A percentile compares a stretch with the other conserved stretches of the same genome.
These are phyloP conservation scores for Leishmania turanica DNA, from an alignment of 208 protist species.

Conservation along the genomic window DNA sequence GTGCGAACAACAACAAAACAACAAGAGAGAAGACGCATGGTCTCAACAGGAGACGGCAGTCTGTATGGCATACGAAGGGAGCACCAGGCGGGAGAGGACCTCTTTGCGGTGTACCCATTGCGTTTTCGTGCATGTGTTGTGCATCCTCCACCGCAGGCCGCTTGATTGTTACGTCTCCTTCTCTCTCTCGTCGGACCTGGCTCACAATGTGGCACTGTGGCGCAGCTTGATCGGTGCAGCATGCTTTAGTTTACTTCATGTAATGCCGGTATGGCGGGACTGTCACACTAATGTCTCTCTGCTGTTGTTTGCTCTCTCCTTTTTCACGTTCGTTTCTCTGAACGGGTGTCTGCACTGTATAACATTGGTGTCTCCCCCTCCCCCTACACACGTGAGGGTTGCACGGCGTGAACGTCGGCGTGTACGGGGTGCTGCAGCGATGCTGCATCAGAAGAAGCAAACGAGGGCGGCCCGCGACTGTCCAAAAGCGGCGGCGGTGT, in stretches of 20 bases:
- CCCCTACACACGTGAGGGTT: not conserved
- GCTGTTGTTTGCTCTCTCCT: not conserved
- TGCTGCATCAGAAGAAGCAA: conserved; percentile 2
- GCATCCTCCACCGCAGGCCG: not conserved
- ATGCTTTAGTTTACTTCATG: not conserved
- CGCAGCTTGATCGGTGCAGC: not conserved
- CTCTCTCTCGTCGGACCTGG: not conserved
- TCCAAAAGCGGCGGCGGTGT: conserved; percentile 1
- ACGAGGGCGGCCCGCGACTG: not conserved
- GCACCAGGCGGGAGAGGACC: not conserved
- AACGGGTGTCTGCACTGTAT: not conserved
- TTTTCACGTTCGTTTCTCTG: not conserved
- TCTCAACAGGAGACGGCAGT: not conserved
- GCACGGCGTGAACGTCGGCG: not conserved
- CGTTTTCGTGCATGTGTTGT: not conserved
- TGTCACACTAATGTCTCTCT: not conserved
- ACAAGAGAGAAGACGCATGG: not conserved
- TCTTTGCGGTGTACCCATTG: no score
- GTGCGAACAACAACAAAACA: not conserved
- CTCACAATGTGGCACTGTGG: not conserved
- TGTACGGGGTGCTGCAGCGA: not conserved
- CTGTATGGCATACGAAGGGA: not conserved
- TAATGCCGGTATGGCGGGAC: not conserved
- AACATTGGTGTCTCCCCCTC: not conserved
- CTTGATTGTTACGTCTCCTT: not conserved